Base-by-base conservation (phyloP, 2,329 filamentous ascomycete genomes). In the Graphiopsis chlorocephala region DNA sequence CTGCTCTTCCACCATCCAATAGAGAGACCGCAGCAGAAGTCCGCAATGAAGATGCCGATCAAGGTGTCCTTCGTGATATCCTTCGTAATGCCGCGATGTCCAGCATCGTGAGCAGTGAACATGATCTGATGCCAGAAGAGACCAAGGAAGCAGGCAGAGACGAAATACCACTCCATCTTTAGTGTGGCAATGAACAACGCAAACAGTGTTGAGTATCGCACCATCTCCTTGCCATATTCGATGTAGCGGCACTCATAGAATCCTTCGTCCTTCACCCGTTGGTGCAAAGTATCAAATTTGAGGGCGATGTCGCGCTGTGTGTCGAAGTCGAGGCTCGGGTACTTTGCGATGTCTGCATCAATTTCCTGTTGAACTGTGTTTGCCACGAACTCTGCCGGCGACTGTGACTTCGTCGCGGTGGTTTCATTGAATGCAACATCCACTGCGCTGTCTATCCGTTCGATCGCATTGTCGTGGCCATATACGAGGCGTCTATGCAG, bases 1-100 rank as follows among this genome's bases (percentile, higher is more conserved):
- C 84, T 88, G 70, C 84, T 84, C 78, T 90, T 89, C 61, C 87
- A 89, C 87, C 87, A 89, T 23, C 87, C 86, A 60, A 89, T 85
- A 2, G 85, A 88, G 20, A 89, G 78, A 35, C 87, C 87, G 67
- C 86, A 87, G 78, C 85, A 86, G 69, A 88, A 87, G 71, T 89
- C 86, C 50, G 85, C 87, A 35, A 89, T 80, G 69, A 88, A 86
- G 65, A 87, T 82, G 57, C 82, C 87, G 60, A 89, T 86, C 2
- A 88, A 70, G 0, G 84, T 86, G 72, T 89, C 87, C 17, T 78
- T 68, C 1, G 81, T 76, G 68, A 88, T 88, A 71, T 84, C 83
- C 64, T 83, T 79, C 0, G 87, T 88, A 65, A 89, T 89, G 65
- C 85, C 86, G 29, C 82, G 79, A 71, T 89, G 87, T 2, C 86